A percentile compares a stretch with the other conserved stretches of the same genome.
phyloP scores from a whole-genome alignment of 192 early-diverging fungal genomes.

The Phlyctochytrium bullatum region DNA sequence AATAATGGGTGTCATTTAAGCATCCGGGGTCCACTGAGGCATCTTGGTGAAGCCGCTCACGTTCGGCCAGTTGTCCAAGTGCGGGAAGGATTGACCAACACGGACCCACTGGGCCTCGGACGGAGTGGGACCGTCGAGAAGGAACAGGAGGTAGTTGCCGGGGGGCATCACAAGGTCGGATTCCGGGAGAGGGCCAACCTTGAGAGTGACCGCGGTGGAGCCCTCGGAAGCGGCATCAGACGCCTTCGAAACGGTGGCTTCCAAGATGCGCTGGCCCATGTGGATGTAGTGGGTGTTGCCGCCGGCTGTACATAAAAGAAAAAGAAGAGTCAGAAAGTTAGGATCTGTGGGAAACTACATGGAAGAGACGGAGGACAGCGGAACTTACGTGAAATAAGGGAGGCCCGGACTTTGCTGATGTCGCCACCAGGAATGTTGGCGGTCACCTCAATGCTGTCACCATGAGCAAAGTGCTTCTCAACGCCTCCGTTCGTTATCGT shows the following conservation, averaged over 20 bases:
- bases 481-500: background rate
- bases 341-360: too few relatives aligned
- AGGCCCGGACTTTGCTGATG: background rate
- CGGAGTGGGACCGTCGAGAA: constrained; percentile 25
- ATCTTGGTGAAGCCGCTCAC: too few relatives aligned
- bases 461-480: background rate
- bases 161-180: constrained; percentile 4
- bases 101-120: constrained; percentile 23
- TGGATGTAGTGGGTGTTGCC: constrained; percentile 26
- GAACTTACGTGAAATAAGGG: constrained; percentile 1
- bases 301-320: too few relatives aligned
- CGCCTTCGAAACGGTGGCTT: constrained; percentile 4
- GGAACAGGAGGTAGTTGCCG: constrained; percentile 20
- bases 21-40: too few relatives aligned
- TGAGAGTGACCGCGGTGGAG: constrained; percentile 5
- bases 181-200: too few relatives aligned
- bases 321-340: too few relatives aligned
- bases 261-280: constrained; percentile 19
- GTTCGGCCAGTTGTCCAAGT: too few relatives aligned
- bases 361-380: too few relatives aligned
- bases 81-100: too few relatives aligned
- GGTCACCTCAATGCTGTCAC: background rate
- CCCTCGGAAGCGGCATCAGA: background rate
- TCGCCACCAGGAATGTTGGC: background rate
- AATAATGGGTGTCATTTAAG: too few relatives aligned